Conservation (phyloP, 371 early-diverging fungal species). For the Funneliformis caledonium region DNA sequence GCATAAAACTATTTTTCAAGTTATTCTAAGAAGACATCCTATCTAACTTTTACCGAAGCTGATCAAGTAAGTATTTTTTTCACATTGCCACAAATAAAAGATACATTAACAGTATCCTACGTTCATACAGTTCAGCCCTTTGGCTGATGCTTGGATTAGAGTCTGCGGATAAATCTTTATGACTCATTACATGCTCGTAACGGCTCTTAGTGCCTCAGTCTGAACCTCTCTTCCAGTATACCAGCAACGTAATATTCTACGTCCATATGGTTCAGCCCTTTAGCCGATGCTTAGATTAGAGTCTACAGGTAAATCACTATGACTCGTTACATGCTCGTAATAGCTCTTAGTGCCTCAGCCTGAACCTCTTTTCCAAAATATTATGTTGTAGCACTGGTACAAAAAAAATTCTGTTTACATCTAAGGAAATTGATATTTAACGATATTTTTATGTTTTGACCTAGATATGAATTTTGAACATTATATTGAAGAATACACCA, state of each 20-base stretch:
- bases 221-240: constrained; percentile 34
- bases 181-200: constrained; percentile 25
- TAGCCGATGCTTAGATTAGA: constrained; percentile 31
- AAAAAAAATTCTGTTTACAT: constrained; percentile 1
- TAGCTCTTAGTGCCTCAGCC: constrained; percentile 36
- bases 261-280: constrained; percentile 26
- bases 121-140: constrained; percentile 26
- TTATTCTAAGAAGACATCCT: too few relatives aligned
- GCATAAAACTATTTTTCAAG: too few relatives aligned
- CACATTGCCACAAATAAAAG: too few relatives aligned
- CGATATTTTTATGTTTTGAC: constrained; percentile 16
- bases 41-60: too few relatives aligned
- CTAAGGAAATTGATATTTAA: neutral
- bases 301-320: constrained; percentile 22
- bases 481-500: neutral
- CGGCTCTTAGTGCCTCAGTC: constrained; percentile 38
- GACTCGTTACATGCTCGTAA: constrained; percentile 27
- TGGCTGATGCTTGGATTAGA: constrained; percentile 32
- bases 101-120: neutral
- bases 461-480: constrained; percentile 35
- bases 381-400: constrained; percentile 3
- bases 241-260: neutral
- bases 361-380: constrained; percentile 22
- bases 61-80: too few relatives aligned
- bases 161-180: constrained; percentile 22